phyloP scores from a whole-genome alignment of 768 basidiomycete genomes.

The Lactarius deliciosus region DNA sequence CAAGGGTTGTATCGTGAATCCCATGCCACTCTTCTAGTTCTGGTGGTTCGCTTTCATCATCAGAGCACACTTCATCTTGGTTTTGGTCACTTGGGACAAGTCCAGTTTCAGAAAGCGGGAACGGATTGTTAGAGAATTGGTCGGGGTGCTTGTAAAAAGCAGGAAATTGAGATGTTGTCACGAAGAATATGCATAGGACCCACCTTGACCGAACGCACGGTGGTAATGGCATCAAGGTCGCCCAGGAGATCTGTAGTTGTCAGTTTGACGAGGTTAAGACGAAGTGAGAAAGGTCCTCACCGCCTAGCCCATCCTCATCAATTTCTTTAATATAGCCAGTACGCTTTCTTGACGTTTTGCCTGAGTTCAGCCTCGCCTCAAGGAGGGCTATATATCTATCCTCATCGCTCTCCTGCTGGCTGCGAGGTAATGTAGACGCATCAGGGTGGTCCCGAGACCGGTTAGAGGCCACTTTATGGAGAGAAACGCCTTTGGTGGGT shows the following conservation, averaged over 20 bases:
- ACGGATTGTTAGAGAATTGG: conserved; percentile 18
- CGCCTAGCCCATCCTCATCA: conserved; percentile 82
- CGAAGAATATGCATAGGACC: neutral
- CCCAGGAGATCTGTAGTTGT: conserved; percentile 32
- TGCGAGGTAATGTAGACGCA: conserved; percentile 31
- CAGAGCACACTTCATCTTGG: conserved; percentile 33
- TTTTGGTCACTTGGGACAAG: conserved; percentile 33
- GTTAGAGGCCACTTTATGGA: conserved; percentile 37
- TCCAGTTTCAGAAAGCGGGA: conserved; percentile 28
- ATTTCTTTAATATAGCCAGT: conserved; percentile 44
- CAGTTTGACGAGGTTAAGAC: conserved; percentile 3
- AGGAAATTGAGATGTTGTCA: neutral
- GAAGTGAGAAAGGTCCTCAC: conserved; percentile 41
- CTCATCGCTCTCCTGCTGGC: conserved; percentile 60
- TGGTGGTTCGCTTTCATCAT: conserved; percentile 28
- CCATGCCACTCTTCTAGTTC: conserved; percentile 44
- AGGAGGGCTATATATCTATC: conserved; percentile 84
- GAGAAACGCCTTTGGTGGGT: conserved; percentile 17
- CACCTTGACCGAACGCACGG: conserved; percentile 5
- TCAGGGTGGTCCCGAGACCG: conserved; percentile 34
- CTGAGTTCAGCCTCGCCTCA: conserved; percentile 71
- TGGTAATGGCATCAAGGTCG: conserved; percentile 31
- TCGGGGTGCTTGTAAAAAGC: neutral
- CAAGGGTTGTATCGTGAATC: conserved; percentile 34
- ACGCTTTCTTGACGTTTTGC: conserved; percentile 39